A percentile compares a stretch with the other conserved stretches of the same genome.
phyloP scores from a whole-genome alignment of 2,329 filamentous ascomycete species.

The Alternaria sp. region DNA sequence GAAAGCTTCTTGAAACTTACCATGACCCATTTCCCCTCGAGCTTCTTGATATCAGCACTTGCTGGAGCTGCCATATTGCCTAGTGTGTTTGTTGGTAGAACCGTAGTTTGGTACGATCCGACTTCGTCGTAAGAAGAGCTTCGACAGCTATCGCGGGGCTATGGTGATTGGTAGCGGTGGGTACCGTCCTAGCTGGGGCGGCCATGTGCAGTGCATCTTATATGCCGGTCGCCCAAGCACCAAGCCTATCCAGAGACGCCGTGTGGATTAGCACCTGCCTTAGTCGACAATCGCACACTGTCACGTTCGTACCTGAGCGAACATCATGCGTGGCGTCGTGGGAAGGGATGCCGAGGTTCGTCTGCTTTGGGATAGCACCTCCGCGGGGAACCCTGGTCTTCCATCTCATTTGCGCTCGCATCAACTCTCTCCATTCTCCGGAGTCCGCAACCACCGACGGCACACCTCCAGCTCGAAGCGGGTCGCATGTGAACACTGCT shows the following conservation, averaged over 20 bases:
- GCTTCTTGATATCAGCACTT: slow-evolving; percentile 40
- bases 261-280: slow-evolving; percentile 15
- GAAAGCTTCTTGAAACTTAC: slow-evolving; percentile 22
- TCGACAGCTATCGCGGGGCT: slow-evolving; percentile 7
- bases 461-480: background rate
- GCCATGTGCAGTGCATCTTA: slow-evolving; percentile 12
- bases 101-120: background rate
- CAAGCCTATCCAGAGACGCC: slow-evolving; percentile 9
- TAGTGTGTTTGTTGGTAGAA: background rate
- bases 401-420: background rate
- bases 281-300: slow-evolving; percentile 19
- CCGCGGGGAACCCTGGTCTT: slow-evolving; percentile 21
- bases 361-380: slow-evolving; percentile 20
- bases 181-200: background rate
- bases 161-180: background rate
- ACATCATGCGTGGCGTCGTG: background rate
- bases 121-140: slow-evolving; percentile 2
- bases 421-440: background rate
- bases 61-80: slow-evolving; percentile 48
- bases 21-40: slow-evolving; percentile 50
- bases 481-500: background rate
- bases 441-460: background rate
- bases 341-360: slow-evolving; percentile 24
- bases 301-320: slow-evolving; percentile 22
- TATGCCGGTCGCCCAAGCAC: slow-evolving; percentile 17